phyloP scores from a whole-genome alignment of 106 monocot genomes.

The Dendrobium chrysotoxum region DNA sequence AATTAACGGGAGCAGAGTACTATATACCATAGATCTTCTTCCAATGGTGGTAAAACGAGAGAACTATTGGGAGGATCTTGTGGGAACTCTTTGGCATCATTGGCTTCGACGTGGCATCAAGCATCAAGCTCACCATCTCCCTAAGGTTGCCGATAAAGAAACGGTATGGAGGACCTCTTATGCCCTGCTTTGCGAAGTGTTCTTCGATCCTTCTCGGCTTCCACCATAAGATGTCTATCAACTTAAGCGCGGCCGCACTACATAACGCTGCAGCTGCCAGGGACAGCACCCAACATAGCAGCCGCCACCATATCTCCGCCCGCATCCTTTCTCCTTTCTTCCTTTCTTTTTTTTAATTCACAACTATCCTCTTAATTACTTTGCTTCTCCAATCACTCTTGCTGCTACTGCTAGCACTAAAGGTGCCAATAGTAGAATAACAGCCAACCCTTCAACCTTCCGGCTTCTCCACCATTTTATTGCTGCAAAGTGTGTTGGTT shows the following conservation, averaged over 20 bases:
- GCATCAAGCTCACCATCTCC: constrained; percentile 67
- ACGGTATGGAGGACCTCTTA: constrained; percentile 60
- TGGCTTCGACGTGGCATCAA: constrained; percentile 55
- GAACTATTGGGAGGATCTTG: constrained; percentile 81
- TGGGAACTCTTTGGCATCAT: constrained; percentile 45
- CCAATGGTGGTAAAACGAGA: constrained; percentile 92
- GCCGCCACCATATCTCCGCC: constrained; percentile 13
- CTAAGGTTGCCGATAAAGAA: constrained; percentile 62
- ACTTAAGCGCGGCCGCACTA: constrained; percentile 26
- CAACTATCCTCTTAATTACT: not conserved
- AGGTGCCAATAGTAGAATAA: too few species aligned
- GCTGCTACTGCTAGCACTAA: too few species aligned
- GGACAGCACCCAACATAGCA: constrained; percentile 13
- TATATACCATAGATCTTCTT: constrained; percentile 84
- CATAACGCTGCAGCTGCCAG: constrained; percentile 5
- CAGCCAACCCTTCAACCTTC: too few species aligned
- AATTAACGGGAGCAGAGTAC: too few species aligned
- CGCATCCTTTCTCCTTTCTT: not conserved
- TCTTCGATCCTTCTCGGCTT: constrained; percentile 41
- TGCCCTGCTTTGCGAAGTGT: constrained; percentile 68
- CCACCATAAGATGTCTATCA: constrained; percentile 65
- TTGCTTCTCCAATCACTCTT: not conserved
- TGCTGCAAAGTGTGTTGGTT: too few species aligned
- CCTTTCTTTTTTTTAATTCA: too few species aligned
- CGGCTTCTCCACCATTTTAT: too few species aligned